phyloP scores from a whole-genome alignment of 2,329 filamentous ascomycete genomes.

The Fusarium anthophilum region DNA sequence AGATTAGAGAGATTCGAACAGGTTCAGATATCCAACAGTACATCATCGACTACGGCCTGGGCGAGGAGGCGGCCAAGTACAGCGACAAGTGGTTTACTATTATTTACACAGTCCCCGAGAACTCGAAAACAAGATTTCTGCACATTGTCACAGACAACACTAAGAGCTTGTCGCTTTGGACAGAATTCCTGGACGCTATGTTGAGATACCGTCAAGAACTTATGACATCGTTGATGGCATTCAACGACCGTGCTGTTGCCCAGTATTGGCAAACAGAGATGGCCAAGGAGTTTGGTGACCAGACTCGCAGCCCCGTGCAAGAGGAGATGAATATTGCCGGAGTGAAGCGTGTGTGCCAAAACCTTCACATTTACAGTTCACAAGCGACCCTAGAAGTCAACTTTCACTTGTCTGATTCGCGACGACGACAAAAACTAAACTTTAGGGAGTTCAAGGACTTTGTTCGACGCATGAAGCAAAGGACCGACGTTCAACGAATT shows the following conservation, averaged over 20 bases:
- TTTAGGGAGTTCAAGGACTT: slow-evolving; percentile 87
- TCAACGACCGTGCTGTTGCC: slow-evolving; percentile 82
- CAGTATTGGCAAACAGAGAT: slow-evolving; percentile 90
- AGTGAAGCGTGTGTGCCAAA: slow-evolving; percentile 85
- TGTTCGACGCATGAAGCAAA: slow-evolving; percentile 81
- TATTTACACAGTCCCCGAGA: slow-evolving; percentile 81
- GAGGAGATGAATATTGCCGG: slow-evolving; percentile 81
- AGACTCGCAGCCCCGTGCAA: slow-evolving; percentile 61
- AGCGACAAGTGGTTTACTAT: slow-evolving; percentile 89
- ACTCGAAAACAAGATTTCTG: slow-evolving; percentile 84
- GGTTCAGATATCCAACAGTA: slow-evolving; percentile 89
- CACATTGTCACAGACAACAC: slow-evolving; percentile 84
- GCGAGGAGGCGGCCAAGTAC: slow-evolving; percentile 56
- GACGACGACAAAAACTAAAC: slow-evolving; percentile 72
- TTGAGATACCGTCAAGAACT: slow-evolving; percentile 87
- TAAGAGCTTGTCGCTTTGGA: slow-evolving; percentile 81
- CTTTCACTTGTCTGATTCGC: slow-evolving; percentile 78
- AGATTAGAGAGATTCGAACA: slow-evolving; percentile 89
- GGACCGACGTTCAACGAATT: slow-evolving; percentile 81
- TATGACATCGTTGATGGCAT: slow-evolving; percentile 89
- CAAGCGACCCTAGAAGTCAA: slow-evolving; percentile 76
- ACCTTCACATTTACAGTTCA: slow-evolving; percentile 90
- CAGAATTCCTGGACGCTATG: slow-evolving; percentile 82
- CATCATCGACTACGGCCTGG: slow-evolving; percentile 80
- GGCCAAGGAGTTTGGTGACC: slow-evolving; percentile 69